These are phyloP conservation scores for Monosporozyma unispora DNA, from an alignment of 805 yeast genomes.

Conservation along the genomic window DNA sequence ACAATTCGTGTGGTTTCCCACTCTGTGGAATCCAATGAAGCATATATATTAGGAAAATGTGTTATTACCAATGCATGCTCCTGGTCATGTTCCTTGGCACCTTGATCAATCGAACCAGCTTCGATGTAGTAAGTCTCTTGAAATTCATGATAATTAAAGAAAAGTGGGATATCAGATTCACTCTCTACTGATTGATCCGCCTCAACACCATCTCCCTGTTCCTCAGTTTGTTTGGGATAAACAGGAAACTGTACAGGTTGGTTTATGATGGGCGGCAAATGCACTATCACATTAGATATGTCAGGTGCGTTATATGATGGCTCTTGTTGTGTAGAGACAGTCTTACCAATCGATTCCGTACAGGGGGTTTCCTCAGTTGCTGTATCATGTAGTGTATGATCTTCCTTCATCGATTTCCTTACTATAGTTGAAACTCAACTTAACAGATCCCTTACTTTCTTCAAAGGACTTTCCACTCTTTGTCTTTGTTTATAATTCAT, in stretches of 20 bases:
- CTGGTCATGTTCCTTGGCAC: conserved; percentile 21
- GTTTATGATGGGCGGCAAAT: conserved; percentile 1
- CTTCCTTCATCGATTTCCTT: background rate
- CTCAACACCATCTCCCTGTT: background rate
- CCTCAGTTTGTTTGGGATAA: background rate
- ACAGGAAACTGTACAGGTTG: background rate
- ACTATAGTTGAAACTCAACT: no score
- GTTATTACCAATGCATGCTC: conserved; percentile 40
- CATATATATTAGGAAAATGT: conserved; percentile 59
- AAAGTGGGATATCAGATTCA: conserved; percentile 22
- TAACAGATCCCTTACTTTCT: no score
- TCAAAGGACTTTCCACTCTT: no score
- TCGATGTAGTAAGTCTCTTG: conserved; percentile 30
- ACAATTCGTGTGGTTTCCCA: conserved; percentile 46
- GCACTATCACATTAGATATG: background rate
- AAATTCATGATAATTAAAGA: conserved; percentile 65
- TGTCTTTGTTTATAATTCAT: no score
- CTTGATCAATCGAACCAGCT: conserved; percentile 4
- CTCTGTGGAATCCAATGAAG: conserved; percentile 22
- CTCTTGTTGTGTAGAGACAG: background rate
- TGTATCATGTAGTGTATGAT: background rate
- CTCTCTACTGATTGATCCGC: background rate
- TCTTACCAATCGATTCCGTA: background rate
- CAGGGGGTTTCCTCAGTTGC: background rate
- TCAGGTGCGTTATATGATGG: no score